Conservation (phyloP, 371 early-diverging fungal genomes). For the Smittium mucronatum region DNA sequence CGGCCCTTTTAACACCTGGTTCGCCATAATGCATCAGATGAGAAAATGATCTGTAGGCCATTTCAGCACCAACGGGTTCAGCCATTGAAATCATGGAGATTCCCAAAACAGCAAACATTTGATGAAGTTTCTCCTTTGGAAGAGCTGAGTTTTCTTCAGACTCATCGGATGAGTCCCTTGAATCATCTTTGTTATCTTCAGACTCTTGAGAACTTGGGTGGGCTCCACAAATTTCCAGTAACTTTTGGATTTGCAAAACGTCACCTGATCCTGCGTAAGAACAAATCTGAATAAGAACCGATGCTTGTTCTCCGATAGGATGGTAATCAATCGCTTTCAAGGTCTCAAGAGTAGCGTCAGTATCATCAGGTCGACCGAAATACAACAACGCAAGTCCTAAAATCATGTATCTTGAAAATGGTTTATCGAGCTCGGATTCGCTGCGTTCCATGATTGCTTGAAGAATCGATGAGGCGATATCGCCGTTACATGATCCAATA, state of each 20-base stretch:
- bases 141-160: constrained; percentile 13
- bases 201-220: constrained; percentile 39
- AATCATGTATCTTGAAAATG: constrained; percentile 79
- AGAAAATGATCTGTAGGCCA: constrained; percentile 87
- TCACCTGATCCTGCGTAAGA: constrained; percentile 94
- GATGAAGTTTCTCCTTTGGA: constrained; percentile 43
- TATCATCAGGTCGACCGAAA: constrained; percentile 77
- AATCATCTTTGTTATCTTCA: constrained; percentile 37
- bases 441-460: constrained; percentile 91
- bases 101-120: constrained; percentile 91
- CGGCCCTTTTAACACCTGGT: constrained; percentile 77
- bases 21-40: constrained; percentile 99
- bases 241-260: constrained; percentile 87
- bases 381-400: constrained; percentile 81
- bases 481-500: constrained; percentile 85
- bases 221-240: constrained; percentile 85
- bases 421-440: constrained; percentile 66
- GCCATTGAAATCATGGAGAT: constrained; percentile 93
- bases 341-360: constrained; percentile 85
- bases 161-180: constrained; percentile 46
- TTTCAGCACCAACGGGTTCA: constrained; percentile 90
- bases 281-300: constrained; percentile 74
- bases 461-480: constrained; percentile 78
- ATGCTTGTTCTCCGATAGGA: constrained; percentile 76
- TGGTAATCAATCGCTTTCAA: constrained; percentile 78